Conservation (phyloP, 768 basidiomycete genomes). For the Coprinellus micaceus region DNA sequence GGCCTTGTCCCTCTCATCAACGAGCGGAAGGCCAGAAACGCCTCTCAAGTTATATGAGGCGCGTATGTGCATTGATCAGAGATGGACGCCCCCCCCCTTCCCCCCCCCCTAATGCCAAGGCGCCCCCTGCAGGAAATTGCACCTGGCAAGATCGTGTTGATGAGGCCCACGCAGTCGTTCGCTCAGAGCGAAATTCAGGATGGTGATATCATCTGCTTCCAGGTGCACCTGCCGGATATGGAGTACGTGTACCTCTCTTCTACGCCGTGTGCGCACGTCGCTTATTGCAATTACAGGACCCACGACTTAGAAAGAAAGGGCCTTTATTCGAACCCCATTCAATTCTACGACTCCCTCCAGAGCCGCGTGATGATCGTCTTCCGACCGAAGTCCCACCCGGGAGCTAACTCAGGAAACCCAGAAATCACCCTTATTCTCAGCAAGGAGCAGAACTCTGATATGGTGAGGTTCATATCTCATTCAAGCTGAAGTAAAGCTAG, state of each 20-base stretch:
- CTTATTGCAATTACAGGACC: conserved; percentile 47
- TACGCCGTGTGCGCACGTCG: conserved; percentile 5
- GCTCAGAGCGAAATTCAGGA: conserved; percentile 98
- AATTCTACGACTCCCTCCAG: conserved; percentile 97
- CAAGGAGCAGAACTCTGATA: no score
- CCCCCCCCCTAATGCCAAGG: no score
- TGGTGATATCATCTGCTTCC: conserved; percentile 98
- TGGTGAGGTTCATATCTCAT: no score
- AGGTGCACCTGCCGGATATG: conserved; percentile 90
- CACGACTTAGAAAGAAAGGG: conserved; percentile 87
- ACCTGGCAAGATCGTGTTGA: conserved; percentile 98
- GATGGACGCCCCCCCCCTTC: no score
- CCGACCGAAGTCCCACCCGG: no score
- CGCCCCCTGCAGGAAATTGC: conserved; percentile 90
- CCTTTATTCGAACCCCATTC: conserved; percentile 84
- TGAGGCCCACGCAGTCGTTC: conserved; percentile 95
- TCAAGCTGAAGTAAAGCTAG: no score
- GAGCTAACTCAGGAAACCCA: no score
- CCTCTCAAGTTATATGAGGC: conserved; percentile 95
- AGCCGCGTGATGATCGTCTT: conserved; percentile 96
- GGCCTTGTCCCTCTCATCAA: conserved; percentile 86
- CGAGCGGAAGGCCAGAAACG: conserved; percentile 90
- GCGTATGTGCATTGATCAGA: conserved; percentile 12
- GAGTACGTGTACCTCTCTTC: conserved; percentile 63
- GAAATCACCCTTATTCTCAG: no score